Conservation (phyloP, 345 rosid species). For the Firmiana major region DNA sequence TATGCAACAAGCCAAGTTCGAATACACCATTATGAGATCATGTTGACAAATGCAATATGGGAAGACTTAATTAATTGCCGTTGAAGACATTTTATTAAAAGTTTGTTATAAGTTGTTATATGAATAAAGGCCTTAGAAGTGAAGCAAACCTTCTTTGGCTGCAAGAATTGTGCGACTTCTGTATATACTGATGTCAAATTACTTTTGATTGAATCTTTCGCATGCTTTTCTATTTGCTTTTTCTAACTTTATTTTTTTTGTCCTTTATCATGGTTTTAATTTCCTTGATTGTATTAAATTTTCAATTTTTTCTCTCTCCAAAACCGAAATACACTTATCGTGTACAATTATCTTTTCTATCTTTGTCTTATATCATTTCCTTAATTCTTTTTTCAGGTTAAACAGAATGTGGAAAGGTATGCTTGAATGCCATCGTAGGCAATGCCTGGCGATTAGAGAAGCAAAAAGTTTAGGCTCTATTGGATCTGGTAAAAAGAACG, state of each 20-base stretch:
- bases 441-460: slow-evolving; percentile 70
- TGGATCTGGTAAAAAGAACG: slow-evolving; percentile 56
- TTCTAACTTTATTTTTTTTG: not conserved
- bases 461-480: slow-evolving; percentile 57
- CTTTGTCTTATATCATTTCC: not conserved
- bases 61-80: not conserved
- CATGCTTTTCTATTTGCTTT: not conserved
- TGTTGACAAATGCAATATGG: not conserved
- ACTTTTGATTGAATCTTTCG: not conserved
- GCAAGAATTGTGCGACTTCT: not conserved
- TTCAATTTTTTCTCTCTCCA: not conserved
- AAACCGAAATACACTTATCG: not conserved
- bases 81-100: not conserved
- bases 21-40: not conserved
- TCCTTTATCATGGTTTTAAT: not conserved
- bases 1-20: not conserved
- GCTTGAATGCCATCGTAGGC: slow-evolving; percentile 86
- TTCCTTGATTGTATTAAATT: slow-evolving; percentile 8
- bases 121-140: not conserved
- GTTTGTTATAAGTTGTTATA: not conserved
- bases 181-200: not conserved
- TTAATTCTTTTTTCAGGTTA: slow-evolving; percentile 45
- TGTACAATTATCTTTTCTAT: not conserved
- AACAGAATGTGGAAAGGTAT: slow-evolving; percentile 90
- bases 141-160: not conserved